These are phyloP conservation scores for Arthonia radiata DNA, from an alignment of 495 filamentous ascomycete species.

Conservation along the genomic window DNA sequence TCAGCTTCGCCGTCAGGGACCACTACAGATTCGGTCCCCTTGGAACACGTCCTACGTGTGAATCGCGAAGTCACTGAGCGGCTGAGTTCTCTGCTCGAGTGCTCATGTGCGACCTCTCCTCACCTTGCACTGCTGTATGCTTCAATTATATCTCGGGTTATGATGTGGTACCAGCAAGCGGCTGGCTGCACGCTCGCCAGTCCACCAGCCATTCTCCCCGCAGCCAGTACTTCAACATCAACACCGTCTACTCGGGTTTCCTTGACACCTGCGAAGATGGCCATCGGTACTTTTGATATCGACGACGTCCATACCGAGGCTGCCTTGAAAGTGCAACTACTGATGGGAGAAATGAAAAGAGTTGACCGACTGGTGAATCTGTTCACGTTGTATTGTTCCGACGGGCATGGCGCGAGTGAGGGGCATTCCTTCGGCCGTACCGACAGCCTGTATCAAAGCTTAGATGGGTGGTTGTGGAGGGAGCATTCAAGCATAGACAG, in stretches of 20 bases:
- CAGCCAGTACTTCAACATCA: slow-evolving; percentile 3
- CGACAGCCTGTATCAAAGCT: too few relatives aligned
- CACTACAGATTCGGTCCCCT: slow-evolving; percentile 3
- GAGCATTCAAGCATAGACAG: too few relatives aligned
- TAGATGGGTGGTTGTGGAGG: too few relatives aligned
- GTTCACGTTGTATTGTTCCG: too few relatives aligned
- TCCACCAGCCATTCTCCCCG: slow-evolving; percentile 2
- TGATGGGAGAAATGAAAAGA: too few relatives aligned
- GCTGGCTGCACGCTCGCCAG: slow-evolving; percentile 6
- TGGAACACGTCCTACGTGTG: slow-evolving; percentile 12
- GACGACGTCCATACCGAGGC: slow-evolving; percentile 8
- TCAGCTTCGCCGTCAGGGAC: slow-evolving; percentile 1
- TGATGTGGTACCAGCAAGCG: slow-evolving; percentile 14
- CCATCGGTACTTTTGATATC: slow-evolving; percentile 7
- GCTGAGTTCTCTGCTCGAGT: slow-evolving; percentile 10
- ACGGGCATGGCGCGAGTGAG: too few relatives aligned
- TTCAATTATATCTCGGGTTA: slow-evolving; percentile 13
- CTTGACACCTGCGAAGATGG: slow-evolving; percentile 6
- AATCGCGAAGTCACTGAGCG: slow-evolving; percentile 12
- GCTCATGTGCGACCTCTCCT: slow-evolving; percentile 10
- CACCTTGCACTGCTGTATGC: slow-evolving; percentile 12
- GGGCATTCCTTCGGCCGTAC: too few relatives aligned
- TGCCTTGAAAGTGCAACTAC: slow-evolving; percentile 5
- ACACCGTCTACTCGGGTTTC: slow-evolving; percentile 6
- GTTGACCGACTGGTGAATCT: too few relatives aligned